Conservation (phyloP, 2,329 filamentous ascomycete genomes). For the Cladosporium sp. region DNA sequence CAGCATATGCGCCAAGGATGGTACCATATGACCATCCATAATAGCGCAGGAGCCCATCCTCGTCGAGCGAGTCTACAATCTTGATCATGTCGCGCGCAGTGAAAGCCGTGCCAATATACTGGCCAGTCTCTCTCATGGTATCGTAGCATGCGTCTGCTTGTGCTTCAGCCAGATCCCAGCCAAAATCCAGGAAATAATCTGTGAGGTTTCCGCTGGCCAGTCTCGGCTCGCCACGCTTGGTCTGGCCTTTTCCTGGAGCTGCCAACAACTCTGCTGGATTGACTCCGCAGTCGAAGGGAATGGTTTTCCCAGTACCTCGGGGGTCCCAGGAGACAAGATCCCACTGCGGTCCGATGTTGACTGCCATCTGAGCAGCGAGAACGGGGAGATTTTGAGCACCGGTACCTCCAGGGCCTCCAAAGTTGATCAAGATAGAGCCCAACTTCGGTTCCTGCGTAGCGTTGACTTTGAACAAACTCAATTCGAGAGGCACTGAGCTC, state of each 20-base stretch:
- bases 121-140: conserved; percentile 35
- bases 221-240: background rate
- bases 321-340: conserved; percentile 26
- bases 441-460: conserved; percentile 26
- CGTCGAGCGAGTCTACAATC: conserved; percentile 48
- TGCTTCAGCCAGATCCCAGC: conserved; percentile 1
- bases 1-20: conserved; percentile 39
- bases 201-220: background rate
- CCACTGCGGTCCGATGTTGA: conserved; percentile 25
- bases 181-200: conserved; percentile 10
- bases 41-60: conserved; percentile 46
- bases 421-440: conserved; percentile 32
- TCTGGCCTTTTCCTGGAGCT: background rate
- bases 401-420: conserved; percentile 30
- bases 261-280: background rate
- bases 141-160: conserved; percentile 22
- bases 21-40: conserved; percentile 48
- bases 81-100: conserved; percentile 49
- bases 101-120: conserved; percentile 48
- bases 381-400: conserved; percentile 21
- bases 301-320: conserved; percentile 26
- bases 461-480: conserved; percentile 26
- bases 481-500: conserved; percentile 18
- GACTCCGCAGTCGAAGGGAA: conserved; percentile 26
- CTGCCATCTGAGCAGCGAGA: conserved; percentile 9